Base-by-base conservation (phyloP, 1,284 basidiomycete species). In the Ceratobasidium sp. region DNA sequence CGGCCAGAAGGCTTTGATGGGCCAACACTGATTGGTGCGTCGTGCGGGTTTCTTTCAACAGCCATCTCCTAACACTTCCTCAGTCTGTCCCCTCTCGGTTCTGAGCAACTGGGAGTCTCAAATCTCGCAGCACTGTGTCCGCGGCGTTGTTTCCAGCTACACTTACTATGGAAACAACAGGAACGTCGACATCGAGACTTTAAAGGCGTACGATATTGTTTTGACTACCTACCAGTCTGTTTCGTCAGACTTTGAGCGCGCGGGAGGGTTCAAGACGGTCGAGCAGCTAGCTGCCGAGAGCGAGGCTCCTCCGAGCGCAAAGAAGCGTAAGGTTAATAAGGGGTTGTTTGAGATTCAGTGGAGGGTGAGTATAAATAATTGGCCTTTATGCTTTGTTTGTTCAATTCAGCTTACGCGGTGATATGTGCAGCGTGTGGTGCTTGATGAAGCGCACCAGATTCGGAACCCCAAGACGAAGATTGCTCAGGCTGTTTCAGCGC, bases 41-140 rank as follows among this genome's bases (percentile, higher is more conserved):
- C 49, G 18, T 1, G 21, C 1, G n/a, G 26, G 21, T 35, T n/a
- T 28, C 28, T 66, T 35, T 30, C 38, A 9, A n/a, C 58, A 52
- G n/a, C 1, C 41, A 41, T 35, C 35, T 47, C 11, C 52, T 77
- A 50, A 44, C 43, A 3, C 66, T 71, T 64, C 23, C 73, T 43
- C 77, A 95, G 95, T 97, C 44, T 91, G 89, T 21, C 95, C 95
- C 0, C 86, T 96, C 21, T 95, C 93, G 0, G 89, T 97, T 0
- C 81, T 96, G 6, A 94, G 92, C 14, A 97, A 97, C 78, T 97
- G 95, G 95, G 90, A 93, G 78, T 91, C 93, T 77, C 95, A 97
- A 80, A 89, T 96, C 43, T 80, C 85, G 32, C 94, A 95, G 69
- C 94, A 96, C 76, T 88, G 92, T 71, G 82, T 81, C 11, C 83